Evolutionary conservation across 2,329 filamentous ascomycete genomes (phyloP).

Genomic region (Penicillium corylophilum): DNA sequence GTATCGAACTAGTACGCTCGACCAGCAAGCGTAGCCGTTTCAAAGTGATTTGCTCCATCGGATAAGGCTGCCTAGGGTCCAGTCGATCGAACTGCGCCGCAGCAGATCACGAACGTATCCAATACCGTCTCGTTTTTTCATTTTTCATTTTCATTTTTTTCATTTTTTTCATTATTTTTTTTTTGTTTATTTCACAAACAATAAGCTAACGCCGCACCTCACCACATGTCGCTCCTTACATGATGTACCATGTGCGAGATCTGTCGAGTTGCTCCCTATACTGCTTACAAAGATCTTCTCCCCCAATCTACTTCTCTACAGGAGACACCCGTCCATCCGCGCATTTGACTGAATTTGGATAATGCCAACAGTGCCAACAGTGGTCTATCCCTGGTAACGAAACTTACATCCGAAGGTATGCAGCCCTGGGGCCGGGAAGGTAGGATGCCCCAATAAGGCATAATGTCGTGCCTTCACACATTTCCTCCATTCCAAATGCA

Average conservation of each 20-base stretch:
- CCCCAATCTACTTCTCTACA: constrained; percentile 10
- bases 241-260: constrained; percentile 17
- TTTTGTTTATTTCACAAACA: neutral
- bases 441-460: neutral
- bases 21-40: constrained; percentile 1
- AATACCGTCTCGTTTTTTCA: neutral
- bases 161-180: neutral
- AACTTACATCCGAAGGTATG: neutral
- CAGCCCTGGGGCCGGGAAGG: neutral
- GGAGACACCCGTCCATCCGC: constrained; percentile 9
- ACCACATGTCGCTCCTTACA: constrained; percentile 18
- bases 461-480: neutral
- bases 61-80: constrained; percentile 7
- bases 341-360: constrained; percentile 12
- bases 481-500: neutral
- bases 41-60: constrained; percentile 2
- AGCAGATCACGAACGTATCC: neutral
- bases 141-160: neutral
- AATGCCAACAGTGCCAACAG: neutral
- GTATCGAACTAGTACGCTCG: neutral
- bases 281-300: constrained; percentile 7
- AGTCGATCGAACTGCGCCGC: constrained; percentile 10
- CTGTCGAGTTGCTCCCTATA: constrained; percentile 11
- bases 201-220: constrained; percentile 7
- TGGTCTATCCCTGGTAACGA: neutral